Base-by-base conservation (phyloP, 2,329 filamentous ascomycete genomes). In the Samsoniella hepiali region DNA sequence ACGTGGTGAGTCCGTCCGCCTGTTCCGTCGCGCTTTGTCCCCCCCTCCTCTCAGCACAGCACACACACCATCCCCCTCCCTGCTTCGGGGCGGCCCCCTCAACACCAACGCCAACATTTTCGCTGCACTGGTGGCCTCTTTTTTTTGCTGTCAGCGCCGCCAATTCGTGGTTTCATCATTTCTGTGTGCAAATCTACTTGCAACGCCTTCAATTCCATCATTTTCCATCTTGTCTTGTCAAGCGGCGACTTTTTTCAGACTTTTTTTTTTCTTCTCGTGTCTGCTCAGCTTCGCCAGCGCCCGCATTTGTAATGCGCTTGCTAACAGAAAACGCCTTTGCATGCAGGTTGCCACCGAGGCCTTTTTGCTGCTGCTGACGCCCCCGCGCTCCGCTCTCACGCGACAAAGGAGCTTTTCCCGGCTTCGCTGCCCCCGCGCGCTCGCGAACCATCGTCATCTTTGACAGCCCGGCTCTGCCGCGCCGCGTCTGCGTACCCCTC, bases 281-380 rank as follows among this genome's bases (percentile, higher is more conserved):
- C 32, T 15, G 22, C 22, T 31, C 11, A 2, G 22, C 22, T 38
- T 51, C 13, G 34, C 22, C 22, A 22, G 22, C 34, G 57, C 27
- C 32, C 34, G 47, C 57, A 60, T 60, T 60, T 40, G 45, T 51
- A 50, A 60, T 60, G 57, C 57, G 10, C 57, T 27, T 58, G 55
- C 55, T 58, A 58, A 58, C 29, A 40, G 42, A 29, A 6, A 38
- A 40, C 36, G 32, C 34, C 47, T 7, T 34, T 27, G 40, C 57
- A 50, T 51, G 5, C 57, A 60, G 57, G 34, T 60, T 60, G 57
- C 57, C 57, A 51, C 57, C 57, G 29, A 29, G 56, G 42, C 44
- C 22, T 38, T 40, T 49, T 29, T 22, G 29, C 55, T 34, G 38
- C 54, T 45, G 40, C 42, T 45, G 42, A 45, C 42, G 45, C 40